phyloP scores from a whole-genome alignment of 352 stramenopile species.

The Globisporangium paddicum region DNA sequence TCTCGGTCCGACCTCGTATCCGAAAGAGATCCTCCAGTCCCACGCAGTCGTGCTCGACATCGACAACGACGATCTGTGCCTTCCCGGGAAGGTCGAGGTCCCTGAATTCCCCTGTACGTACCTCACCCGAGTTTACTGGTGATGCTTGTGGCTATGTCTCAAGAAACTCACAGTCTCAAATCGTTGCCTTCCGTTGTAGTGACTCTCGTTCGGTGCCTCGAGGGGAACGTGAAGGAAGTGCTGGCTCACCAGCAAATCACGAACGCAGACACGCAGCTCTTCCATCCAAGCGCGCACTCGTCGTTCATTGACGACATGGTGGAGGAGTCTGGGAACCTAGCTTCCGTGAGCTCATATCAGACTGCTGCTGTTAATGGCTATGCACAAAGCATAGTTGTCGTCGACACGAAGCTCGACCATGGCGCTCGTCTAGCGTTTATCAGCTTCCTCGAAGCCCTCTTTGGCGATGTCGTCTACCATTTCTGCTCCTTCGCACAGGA shows the following conservation, averaged over 20 bases:
- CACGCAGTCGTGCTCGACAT: slow-evolving; percentile 56
- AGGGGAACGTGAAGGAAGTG: slow-evolving; percentile 36
- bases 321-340: not conserved
- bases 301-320: slow-evolving; percentile 32
- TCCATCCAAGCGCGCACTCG: slow-evolving; percentile 19
- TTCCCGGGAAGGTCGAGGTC: slow-evolving; percentile 56
- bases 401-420: slow-evolving; percentile 12
- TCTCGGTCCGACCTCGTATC: slow-evolving; percentile 21
- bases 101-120: slow-evolving; percentile 65
- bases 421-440: slow-evolving; percentile 41
- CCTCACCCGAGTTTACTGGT: not conserved
- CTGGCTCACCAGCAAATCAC: slow-evolving; percentile 30
- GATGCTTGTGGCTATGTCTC: not conserved
- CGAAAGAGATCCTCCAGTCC: slow-evolving; percentile 39
- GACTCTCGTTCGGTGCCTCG: slow-evolving; percentile 42
- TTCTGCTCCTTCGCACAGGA: slow-evolving; percentile 53
- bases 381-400: not conserved
- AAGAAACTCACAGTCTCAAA: not conserved
- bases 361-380: not conserved
- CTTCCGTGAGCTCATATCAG: not conserved
- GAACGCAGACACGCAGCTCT: slow-evolving; percentile 48
- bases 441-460: slow-evolving; percentile 51
- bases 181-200: slow-evolving; percentile 20
- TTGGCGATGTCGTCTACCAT: slow-evolving; percentile 60
- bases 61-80: slow-evolving; percentile 64